Percentiles rank a stretch among this genome's conserved stretches.
Conservation (phyloP, 495 filamentous ascomycete species). For the Letharia columbiana region DNA sequence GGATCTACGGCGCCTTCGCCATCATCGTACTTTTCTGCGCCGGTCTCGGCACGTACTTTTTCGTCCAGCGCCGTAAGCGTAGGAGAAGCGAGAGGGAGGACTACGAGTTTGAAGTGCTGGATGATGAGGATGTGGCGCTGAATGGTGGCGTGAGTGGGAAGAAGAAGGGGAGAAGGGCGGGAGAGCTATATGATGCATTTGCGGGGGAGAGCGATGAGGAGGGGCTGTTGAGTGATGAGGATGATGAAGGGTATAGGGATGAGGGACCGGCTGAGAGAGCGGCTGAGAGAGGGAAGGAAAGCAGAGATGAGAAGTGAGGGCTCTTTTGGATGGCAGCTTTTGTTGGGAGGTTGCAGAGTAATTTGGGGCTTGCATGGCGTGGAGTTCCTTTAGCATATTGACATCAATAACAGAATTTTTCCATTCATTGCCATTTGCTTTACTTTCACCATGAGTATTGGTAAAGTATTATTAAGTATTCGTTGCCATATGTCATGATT, state of each 20-base stretch:
- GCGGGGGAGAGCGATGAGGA: slow-evolving; percentile 52
- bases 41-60: slow-evolving; percentile 71
- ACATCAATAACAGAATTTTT: background rate
- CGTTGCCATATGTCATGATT: background rate
- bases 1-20: slow-evolving; percentile 83
- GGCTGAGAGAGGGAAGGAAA: slow-evolving; percentile 3
- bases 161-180: slow-evolving; percentile 54
- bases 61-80: slow-evolving; percentile 65
- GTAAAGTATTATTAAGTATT: background rate
- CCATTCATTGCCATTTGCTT: background rate
- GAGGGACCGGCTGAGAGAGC: slow-evolving; percentile 9
- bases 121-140: slow-evolving; percentile 63
- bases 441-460: background rate
- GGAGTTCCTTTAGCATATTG: background rate
- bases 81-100: slow-evolving; percentile 70
- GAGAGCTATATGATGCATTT: slow-evolving; percentile 96
- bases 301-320: background rate
- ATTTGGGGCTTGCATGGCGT: background rate
- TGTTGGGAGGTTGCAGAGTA: background rate
- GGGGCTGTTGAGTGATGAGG: slow-evolving; percentile 20
- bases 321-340: background rate
- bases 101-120: slow-evolving; percentile 91
- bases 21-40: slow-evolving; percentile 80
- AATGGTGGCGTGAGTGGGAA: slow-evolving; percentile 39
- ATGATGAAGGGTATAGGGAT: slow-evolving; percentile 20